Percentiles rank a stretch among this genome's conserved stretches.
These are phyloP conservation scores for Gynostemma pentaphyllum DNA, from an alignment of 306 rosid species.

Conservation along the genomic window DNA sequence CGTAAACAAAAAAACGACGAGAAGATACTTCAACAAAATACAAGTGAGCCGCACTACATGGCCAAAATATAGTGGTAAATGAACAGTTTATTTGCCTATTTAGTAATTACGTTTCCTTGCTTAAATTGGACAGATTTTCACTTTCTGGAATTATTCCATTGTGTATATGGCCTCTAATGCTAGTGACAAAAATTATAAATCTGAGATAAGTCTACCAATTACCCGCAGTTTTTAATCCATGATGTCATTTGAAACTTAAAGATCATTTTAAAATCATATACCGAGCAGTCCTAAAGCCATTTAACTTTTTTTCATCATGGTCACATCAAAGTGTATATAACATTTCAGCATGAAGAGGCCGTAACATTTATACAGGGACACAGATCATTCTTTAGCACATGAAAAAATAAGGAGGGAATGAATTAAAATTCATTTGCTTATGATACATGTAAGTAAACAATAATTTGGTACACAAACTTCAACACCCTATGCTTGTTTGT, in stretches of 20 bases:
- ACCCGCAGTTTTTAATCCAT: background rate
- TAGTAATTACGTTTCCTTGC: background rate
- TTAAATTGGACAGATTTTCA: too few species aligned
- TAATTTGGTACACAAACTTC: background rate
- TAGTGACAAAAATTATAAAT: background rate
- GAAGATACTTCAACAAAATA: background rate
- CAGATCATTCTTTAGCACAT: background rate
- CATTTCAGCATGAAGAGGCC: background rate
- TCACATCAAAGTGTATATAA: too few species aligned
- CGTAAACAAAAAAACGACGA: background rate
- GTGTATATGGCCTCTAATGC: background rate
- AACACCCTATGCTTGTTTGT: background rate
- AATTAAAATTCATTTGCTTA: background rate
- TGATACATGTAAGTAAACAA: background rate
- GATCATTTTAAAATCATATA: background rate
- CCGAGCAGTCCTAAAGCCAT: background rate
- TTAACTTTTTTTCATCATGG: background rate
- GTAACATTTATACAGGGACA: background rate
- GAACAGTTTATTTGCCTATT: background rate
- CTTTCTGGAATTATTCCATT: too few species aligned
- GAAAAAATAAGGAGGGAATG: background rate
- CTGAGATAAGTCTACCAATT: background rate
- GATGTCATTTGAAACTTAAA: background rate
- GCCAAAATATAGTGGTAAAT: background rate
- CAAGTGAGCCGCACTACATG: background rate